These are phyloP conservation scores for Debaryomyces hansenii DNA, from an alignment of 805 yeast genomes.

Conservation along the genomic window DNA sequence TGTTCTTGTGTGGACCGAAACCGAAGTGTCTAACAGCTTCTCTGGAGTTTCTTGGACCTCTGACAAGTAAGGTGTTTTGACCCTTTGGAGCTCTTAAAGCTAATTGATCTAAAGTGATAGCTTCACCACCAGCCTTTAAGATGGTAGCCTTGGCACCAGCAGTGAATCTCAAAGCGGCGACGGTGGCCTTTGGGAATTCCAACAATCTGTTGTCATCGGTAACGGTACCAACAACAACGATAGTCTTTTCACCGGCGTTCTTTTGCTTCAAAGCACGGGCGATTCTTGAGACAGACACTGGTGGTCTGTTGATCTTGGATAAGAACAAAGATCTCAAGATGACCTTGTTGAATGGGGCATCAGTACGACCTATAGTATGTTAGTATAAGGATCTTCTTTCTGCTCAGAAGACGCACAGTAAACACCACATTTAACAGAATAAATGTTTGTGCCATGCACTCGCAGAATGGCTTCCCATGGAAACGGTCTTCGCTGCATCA, in stretches of 20 bases:
- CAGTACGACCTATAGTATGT: conserved; percentile 83
- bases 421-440: conserved; percentile 7
- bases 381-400: conserved; percentile 35
- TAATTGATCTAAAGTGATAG: conserved; percentile 97
- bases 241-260: conserved; percentile 86
- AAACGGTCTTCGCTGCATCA: background rate
- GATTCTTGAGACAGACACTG: conserved; percentile 94
- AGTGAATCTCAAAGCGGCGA: conserved; percentile 99
- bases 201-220: conserved; percentile 96
- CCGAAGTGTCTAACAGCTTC: conserved; percentile 99
- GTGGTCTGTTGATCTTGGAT: conserved; percentile 99
- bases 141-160: conserved; percentile 98
- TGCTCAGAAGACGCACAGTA: conserved; percentile 47
- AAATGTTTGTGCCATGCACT: conserved; percentile 23
- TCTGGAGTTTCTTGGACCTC: conserved; percentile 99
- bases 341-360: conserved; percentile 98
- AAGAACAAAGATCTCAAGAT: conserved; percentile 92
- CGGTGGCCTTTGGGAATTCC: conserved; percentile 94
- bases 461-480: conserved; percentile 29
- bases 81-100: conserved; percentile 99
- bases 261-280: conserved; percentile 76
- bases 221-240: conserved; percentile 99
- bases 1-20: conserved; percentile 99
- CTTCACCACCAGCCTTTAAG: conserved; percentile 98
- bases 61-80: conserved; percentile 94